Base-by-base conservation (phyloP, 192 early-diverging fungal genomes). In the Diversispora eburnea region DNA sequence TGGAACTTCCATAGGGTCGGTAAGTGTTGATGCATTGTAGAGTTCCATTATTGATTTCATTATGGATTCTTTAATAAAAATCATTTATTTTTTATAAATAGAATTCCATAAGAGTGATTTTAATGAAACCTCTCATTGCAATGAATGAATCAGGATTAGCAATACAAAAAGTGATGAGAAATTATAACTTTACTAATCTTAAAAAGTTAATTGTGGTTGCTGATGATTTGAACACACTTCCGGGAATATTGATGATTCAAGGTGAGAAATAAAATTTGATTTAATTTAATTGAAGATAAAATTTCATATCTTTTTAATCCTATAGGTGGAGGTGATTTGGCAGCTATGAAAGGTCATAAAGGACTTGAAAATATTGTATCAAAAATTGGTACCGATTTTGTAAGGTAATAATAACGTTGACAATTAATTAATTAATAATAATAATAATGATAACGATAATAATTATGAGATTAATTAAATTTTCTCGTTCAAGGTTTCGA, bases 221-320 rank as follows among this genome's bases (percentile, higher is more conserved):
- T 13, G 88, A 88, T 61, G 87, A 89, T 62, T 74, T 87, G 10
- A 85, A 88, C 51, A 85, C 86, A 19, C 72, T 86, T 39, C 87
- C 85, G 2, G 88, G 87, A 10, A 66, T 83, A 3, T 71, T 89
- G 39, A 77, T 82, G 52, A 77, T 89, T n/a, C 87, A 88, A 79
- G 79, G 85, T 86, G 20, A 33, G 8, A 70, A 56, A 9, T 39
- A 39, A 7, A 62, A 3, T 22, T 63, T 39, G 9, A 15, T 67
- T 3, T 22, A 4, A 22, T 17, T 3, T 15, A 45, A 9, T 54
- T 22, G 8, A n/a, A 13, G 51, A 7, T 22, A 3, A 41, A 41
- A 10, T 42, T 17, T 42, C 3, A 54, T 52, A 59, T 20, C 17
- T 41, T 42, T 66, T 65, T 8, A 4, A 43, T 46, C n/a, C 22